Evolutionary conservation across 116 monocot genomes (phyloP).

Genomic region (Trichopus zeylanicus): DNA sequence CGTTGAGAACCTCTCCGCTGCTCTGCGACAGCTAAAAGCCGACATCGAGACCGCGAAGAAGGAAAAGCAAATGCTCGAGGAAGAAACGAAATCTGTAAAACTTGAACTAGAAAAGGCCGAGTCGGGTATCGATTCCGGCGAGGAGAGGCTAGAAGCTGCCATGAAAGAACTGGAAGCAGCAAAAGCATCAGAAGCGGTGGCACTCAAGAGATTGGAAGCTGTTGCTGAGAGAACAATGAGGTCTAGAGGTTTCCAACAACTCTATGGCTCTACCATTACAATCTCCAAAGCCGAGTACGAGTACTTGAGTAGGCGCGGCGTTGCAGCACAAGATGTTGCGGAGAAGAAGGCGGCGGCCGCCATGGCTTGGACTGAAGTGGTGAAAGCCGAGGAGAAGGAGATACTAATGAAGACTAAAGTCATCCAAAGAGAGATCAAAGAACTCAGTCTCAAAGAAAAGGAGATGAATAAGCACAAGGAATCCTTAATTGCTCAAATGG

Average conservation of each 20-base stretch:
- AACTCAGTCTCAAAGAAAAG: constrained; percentile 19
- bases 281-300: constrained; percentile 58
- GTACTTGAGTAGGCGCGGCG: constrained; percentile 44
- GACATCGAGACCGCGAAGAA: constrained; percentile 30
- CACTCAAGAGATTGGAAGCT: constrained; percentile 36
- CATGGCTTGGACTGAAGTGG: constrained; percentile 54
- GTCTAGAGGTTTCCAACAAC: constrained; percentile 17
- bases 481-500: not conserved
- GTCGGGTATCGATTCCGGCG: constrained; percentile 7
- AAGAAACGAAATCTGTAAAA: constrained; percentile 20
- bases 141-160: constrained; percentile 28
- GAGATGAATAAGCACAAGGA: too few species aligned
- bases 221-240: constrained; percentile 22
- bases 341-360: constrained; percentile 49
- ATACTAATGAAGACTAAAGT: constrained; percentile 21
- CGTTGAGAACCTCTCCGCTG: constrained; percentile 28
- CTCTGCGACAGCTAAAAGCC: constrained; percentile 30
- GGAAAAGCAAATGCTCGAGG: constrained; percentile 22
- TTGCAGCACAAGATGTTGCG: constrained; percentile 32
- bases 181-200: constrained; percentile 50
- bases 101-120: constrained; percentile 19
- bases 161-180: constrained; percentile 35
- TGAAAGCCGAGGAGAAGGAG: constrained; percentile 49
- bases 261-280: constrained; percentile 16
- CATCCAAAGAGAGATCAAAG: constrained; percentile 24